Conservation (phyloP, 23 red algal species). For the Gracilariopsis chorda region DNA sequence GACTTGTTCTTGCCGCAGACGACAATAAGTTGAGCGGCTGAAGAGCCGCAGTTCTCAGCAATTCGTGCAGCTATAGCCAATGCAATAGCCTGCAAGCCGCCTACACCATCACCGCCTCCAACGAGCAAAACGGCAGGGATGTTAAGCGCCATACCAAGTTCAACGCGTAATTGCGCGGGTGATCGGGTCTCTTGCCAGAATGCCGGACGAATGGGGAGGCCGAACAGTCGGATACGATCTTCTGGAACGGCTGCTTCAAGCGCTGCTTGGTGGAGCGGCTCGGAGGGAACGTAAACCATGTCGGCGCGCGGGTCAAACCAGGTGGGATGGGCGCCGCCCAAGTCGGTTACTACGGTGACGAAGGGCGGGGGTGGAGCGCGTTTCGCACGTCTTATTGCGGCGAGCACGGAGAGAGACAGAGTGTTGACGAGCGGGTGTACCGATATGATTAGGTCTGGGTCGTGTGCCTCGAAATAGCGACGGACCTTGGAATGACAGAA, state of each 20-base stretch:
- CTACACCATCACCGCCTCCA: conserved; percentile 95
- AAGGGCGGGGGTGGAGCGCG: conserved; percentile 40
- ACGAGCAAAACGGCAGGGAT: conserved; percentile 80
- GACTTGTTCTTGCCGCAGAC: conserved; percentile 91
- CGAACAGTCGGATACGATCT: conserved; percentile 71
- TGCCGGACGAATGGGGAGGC: conserved; percentile 74
- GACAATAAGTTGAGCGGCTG: conserved; percentile 79
- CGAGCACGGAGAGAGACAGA: conserved; percentile 61
- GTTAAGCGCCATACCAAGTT: conserved; percentile 56
- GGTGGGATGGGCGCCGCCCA: conserved; percentile 88
- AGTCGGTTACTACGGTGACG: conserved; percentile 94
- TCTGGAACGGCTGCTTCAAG: conserved; percentile 28
- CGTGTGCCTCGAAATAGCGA: conserved; percentile 24
- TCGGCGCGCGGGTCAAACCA: conserved; percentile 88
- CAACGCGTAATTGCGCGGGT: background rate
- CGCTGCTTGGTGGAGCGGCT: conserved; percentile 66
- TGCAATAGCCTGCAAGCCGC: conserved; percentile 69
- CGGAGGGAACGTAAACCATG: conserved; percentile 74
- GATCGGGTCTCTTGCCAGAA: conserved; percentile 75
- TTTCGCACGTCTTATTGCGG: conserved; percentile 26
- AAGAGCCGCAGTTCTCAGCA: conserved; percentile 24
- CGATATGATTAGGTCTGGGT: conserved; percentile 87
- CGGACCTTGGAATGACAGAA: conserved; percentile 72
- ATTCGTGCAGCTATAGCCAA: conserved; percentile 65
- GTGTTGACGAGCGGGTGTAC: conserved; percentile 90